A percentile compares a stretch with the other conserved stretches of the same genome.
Evolutionary conservation across 768 basidiomycete species (phyloP).

Genomic region (Trichaptum fuscoviolaceum): DNA sequence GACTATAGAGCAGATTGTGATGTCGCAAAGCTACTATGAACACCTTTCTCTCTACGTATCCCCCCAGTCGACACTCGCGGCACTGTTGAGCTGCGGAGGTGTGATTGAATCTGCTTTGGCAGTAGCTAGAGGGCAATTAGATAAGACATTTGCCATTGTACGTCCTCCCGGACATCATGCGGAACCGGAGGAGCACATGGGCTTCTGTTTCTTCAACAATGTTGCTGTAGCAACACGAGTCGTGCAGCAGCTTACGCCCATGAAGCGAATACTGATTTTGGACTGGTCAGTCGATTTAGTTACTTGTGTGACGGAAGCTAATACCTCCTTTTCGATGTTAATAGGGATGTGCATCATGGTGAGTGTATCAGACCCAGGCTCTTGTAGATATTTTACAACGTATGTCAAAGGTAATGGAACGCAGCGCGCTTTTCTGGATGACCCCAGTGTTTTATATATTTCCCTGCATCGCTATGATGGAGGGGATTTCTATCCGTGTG

Average conservation of each 20-base stretch:
- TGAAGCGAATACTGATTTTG: constrained; percentile 83
- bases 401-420: constrained; percentile 80
- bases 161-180: constrained; percentile 98
- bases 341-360: constrained; percentile 96
- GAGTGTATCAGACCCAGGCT: constrained; percentile 12
- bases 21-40: constrained; percentile 81
- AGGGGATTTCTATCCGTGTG: constrained; percentile 89
- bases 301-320: background rate
- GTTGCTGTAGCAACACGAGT: constrained; percentile 89
- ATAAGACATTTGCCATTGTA: constrained; percentile 91
- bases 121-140: constrained; percentile 74
- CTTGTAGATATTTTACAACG: background rate
- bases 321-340: constrained; percentile 7
- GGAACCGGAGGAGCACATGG: constrained; percentile 97
- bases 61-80: constrained; percentile 76
- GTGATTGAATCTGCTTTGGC: constrained; percentile 87
- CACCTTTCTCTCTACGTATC: constrained; percentile 90
- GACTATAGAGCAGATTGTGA: constrained; percentile 65
- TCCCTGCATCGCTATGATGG: constrained; percentile 94
- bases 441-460: constrained; percentile 86
- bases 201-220: constrained; percentile 99
- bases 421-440: constrained; percentile 92
- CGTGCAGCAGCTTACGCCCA: constrained; percentile 59
- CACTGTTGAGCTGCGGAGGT: constrained; percentile 88
- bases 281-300: constrained; percentile 69